Evolutionary conservation across 441 rosid species (phyloP).

Genomic region (Bruguiera hainesii): DNA sequence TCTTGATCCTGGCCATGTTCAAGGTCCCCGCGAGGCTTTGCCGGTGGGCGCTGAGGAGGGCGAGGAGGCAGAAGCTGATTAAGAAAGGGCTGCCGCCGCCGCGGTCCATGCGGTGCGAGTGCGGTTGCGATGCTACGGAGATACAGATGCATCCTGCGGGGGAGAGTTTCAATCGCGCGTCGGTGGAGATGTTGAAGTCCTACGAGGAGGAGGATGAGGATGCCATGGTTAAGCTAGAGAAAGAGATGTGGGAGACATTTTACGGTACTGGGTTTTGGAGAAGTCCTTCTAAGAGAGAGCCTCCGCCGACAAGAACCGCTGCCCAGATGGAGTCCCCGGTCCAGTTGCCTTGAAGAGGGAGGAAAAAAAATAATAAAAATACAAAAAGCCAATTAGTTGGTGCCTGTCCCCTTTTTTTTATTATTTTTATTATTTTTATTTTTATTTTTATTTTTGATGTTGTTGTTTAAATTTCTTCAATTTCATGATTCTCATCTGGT

Average conservation of each 20-base stretch:
- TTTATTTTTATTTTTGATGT: too few relatives aligned
- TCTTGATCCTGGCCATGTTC: slow-evolving; percentile 31
- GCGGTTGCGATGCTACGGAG: slow-evolving; percentile 28
- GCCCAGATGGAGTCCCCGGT: background rate
- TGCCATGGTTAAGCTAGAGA: slow-evolving; percentile 54
- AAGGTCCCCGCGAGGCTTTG: slow-evolving; percentile 42
- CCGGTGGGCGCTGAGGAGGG: slow-evolving; percentile 32
- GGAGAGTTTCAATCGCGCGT: background rate
- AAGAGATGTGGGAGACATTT: slow-evolving; percentile 74
- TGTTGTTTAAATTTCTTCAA: too few relatives aligned
- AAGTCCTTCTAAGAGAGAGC: slow-evolving; percentile 65
- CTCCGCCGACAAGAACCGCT: background rate
- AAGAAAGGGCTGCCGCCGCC: slow-evolving; percentile 29
- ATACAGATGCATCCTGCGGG: slow-evolving; percentile 22
- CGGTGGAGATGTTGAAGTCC: slow-evolving; percentile 2
- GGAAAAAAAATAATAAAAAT: too few relatives aligned
- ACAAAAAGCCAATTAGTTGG: too few relatives aligned
- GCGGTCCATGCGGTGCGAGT: slow-evolving; percentile 10
- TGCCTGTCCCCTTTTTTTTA: too few relatives aligned
- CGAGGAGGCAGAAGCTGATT: slow-evolving; percentile 25
- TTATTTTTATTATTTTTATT: too few relatives aligned
- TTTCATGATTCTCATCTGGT: too few relatives aligned
- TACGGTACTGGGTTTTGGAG: slow-evolving; percentile 70
- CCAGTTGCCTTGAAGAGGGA: background rate
- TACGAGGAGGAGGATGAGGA: slow-evolving; percentile 35